These are phyloP conservation scores for Ciborinia camelliae DNA, from an alignment of 2,329 filamentous ascomycete genomes.

Conservation along the genomic window DNA sequence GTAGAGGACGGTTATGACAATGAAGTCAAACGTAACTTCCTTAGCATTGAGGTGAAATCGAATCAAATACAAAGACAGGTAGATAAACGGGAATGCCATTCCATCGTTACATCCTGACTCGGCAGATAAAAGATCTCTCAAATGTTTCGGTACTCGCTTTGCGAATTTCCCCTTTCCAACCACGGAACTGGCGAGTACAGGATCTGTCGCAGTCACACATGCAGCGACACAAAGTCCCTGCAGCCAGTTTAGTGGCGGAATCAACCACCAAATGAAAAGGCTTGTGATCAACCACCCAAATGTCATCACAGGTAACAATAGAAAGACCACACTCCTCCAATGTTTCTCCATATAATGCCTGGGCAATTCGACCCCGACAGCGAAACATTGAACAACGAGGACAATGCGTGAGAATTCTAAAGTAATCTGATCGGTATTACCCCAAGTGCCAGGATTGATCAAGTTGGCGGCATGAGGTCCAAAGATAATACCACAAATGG, in stretches of 20 bases:
- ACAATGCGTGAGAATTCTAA: conserved; percentile 88
- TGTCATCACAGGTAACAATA: conserved; percentile 95
- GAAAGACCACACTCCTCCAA: conserved; percentile 85
- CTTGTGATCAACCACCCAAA: conserved; percentile 93
- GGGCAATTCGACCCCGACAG: conserved; percentile 84
- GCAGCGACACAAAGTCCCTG: conserved; percentile 84
- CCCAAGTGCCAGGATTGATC: conserved; percentile 74
- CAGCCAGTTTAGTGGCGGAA: conserved; percentile 76
- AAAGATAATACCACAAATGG: conserved; percentile 83
- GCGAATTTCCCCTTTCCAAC: conserved; percentile 99
- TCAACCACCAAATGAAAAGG: conserved; percentile 91
- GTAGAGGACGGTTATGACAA: conserved; percentile 86
- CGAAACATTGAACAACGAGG: conserved; percentile 88
- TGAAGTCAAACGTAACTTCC: conserved; percentile 77
- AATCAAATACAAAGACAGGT: conserved; percentile 86
- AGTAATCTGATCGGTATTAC: conserved; percentile 80
- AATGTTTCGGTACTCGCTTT: conserved; percentile 93
- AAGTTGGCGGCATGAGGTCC: conserved; percentile 80
- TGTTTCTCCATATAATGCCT: conserved; percentile 97
- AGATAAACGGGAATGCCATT: conserved; percentile 98
- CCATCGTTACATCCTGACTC: conserved; percentile 99
- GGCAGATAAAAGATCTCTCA: conserved; percentile 89
- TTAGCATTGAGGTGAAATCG: conserved; percentile 68
- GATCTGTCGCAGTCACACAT: conserved; percentile 95
- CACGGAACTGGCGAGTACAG: conserved; percentile 93